phyloP scores from a whole-genome alignment of 257 asterid genomes.

The Solanum medicagineum region DNA sequence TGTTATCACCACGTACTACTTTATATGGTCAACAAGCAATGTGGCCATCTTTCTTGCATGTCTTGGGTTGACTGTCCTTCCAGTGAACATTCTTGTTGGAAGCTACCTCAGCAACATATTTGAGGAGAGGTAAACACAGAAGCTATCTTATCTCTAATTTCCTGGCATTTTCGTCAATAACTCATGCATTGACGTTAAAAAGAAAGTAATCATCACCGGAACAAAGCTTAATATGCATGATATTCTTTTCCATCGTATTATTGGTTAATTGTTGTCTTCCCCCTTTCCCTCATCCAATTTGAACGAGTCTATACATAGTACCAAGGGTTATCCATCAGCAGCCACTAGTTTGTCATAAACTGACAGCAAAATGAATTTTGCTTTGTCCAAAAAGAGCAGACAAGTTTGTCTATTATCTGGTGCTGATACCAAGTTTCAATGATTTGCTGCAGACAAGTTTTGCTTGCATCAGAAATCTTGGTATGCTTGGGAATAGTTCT shows the following conservation, averaged over 20 bases:
- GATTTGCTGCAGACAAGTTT: conserved; percentile 63
- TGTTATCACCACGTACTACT: conserved; percentile 78
- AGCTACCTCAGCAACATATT: conserved; percentile 89
- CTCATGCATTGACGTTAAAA: neutral
- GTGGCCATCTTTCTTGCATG: conserved; percentile 83
- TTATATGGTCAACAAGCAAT: conserved; percentile 71
- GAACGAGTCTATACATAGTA: neutral
- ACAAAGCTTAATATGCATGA: neutral
- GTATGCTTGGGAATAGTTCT: conserved; percentile 73
- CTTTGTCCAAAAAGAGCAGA: neutral
- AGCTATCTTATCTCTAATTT: neutral
- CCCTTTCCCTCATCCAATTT: neutral
- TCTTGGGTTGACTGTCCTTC: conserved; percentile 91
- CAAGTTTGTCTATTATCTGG: neutral
- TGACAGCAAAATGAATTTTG: neutral
- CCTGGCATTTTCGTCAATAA: neutral
- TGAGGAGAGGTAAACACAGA: conserved; percentile 70
- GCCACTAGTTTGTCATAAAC: neutral
- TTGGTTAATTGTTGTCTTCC: neutral
- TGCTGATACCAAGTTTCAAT: neutral
- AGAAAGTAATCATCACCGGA: neutral
- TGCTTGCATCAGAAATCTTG: conserved; percentile 79
- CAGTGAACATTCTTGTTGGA: conserved; percentile 72
- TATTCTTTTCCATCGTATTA: neutral
- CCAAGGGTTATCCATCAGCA: neutral